Percentiles rank a stretch among this genome's conserved stretches.
phyloP scores from a whole-genome alignment of 1,284 basidiomycete species.

The Pisolithus thermaeus region DNA sequence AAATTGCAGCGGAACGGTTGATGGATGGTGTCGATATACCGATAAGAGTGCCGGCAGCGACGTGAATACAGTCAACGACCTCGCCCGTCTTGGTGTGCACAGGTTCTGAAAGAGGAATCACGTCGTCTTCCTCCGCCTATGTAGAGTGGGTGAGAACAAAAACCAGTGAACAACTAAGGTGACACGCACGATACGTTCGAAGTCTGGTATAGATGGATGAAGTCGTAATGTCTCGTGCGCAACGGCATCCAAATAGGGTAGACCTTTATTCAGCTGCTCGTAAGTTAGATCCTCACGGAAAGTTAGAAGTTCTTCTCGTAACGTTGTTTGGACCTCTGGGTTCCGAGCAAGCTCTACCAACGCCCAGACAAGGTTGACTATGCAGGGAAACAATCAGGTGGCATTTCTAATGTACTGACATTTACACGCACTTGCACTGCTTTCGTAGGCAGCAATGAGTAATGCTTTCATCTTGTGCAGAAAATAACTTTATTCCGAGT shows the following conservation, averaged over 20 bases:
- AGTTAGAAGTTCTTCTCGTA: constrained; percentile 36
- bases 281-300: constrained; percentile 27
- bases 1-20: constrained; percentile 43
- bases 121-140: constrained; percentile 44
- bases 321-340: constrained; percentile 30
- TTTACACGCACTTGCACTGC: background rate
- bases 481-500: background rate
- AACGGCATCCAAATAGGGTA: constrained; percentile 33
- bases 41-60: constrained; percentile 41
- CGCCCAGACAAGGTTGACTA: constrained; percentile 20
- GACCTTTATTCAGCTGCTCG: constrained; percentile 27
- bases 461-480: background rate
- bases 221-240: constrained; percentile 22
- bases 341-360: constrained; percentile 17
- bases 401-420: too few relatives aligned
- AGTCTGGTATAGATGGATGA: constrained; percentile 9
- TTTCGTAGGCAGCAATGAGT: background rate
- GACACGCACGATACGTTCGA: constrained; percentile 18
- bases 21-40: constrained; percentile 37
- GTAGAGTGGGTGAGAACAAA: constrained; percentile 8
- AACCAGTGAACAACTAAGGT: constrained; percentile 11
- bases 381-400: background rate
- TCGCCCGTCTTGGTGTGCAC: constrained; percentile 33
- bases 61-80: constrained; percentile 31
- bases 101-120: constrained; percentile 44